Evolutionary conservation across 331 rosid genomes (phyloP).

Genomic region (Quercus lobata): DNA sequence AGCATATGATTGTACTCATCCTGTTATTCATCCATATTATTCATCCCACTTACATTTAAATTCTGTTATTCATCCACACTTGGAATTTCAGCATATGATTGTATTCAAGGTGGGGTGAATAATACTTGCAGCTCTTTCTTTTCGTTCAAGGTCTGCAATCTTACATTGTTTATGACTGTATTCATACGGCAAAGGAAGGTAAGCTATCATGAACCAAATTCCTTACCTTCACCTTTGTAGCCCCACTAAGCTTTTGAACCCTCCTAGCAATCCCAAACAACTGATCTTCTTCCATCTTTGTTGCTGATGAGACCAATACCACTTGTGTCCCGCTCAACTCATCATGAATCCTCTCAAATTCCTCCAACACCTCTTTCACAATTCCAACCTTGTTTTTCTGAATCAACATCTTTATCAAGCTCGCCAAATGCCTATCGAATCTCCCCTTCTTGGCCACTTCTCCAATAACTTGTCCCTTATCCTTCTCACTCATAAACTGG

Average conservation of each 20-base stretch:
- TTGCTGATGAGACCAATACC: constrained; percentile 48
- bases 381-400: constrained; percentile 50
- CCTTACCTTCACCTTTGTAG: constrained; percentile 46
- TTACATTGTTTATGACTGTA: background rate
- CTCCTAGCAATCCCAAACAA: constrained; percentile 45
- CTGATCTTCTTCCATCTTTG: constrained; percentile 37
- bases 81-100: too few relatives aligned
- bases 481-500: constrained; percentile 23
- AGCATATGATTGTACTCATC: too few relatives aligned
- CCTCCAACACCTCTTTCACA: constrained; percentile 49
- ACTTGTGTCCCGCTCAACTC: constrained; percentile 55
- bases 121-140: too few relatives aligned
- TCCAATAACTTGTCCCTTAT: constrained; percentile 31
- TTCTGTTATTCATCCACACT: too few relatives aligned
- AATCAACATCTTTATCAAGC: constrained; percentile 54
- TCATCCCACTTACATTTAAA: too few relatives aligned
- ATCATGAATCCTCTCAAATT: constrained; percentile 66
- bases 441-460: constrained; percentile 30
- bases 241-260: constrained; percentile 47
- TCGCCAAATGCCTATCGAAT: constrained; percentile 48
- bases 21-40: too few relatives aligned
- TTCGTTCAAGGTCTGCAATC: too few relatives aligned
- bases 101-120: too few relatives aligned
- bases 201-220: constrained; percentile 31
- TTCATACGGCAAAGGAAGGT: constrained; percentile 28